Evolutionary conservation across 306 rosid species (phyloP).

Genomic region (Amphicarpaea edgeworthii): DNA sequence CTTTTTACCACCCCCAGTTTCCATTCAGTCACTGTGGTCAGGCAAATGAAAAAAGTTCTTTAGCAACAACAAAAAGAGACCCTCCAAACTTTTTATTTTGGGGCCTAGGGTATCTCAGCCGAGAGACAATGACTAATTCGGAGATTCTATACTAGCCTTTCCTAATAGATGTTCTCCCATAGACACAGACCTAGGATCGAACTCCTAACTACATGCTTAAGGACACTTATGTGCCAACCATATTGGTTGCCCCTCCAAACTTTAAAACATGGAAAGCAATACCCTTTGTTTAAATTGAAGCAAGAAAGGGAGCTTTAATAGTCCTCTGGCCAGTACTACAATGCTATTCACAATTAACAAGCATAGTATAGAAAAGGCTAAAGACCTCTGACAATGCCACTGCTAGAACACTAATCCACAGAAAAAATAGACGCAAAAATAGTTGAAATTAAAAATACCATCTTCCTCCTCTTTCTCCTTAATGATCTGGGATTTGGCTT

Average conservation of each 20-base stretch:
- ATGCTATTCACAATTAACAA: not conserved
- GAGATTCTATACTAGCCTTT: not conserved
- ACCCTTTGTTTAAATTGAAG: slow-evolving; percentile 5
- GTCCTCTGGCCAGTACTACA: not conserved
- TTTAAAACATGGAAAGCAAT: slow-evolving; percentile 10
- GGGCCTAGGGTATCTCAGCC: not conserved
- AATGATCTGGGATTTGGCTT: slow-evolving; percentile 81
- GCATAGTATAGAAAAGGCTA: too few species aligned
- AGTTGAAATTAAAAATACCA: slow-evolving; percentile 47
- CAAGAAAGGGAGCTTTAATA: not conserved
- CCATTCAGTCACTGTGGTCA: slow-evolving; percentile 67
- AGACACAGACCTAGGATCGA: not conserved
- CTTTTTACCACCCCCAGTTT: slow-evolving; percentile 68
- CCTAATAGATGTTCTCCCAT: not conserved
- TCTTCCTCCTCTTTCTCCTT: slow-evolving; percentile 64
- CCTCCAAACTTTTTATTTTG: not conserved
- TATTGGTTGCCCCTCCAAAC: slow-evolving; percentile 4
- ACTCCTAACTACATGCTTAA: not conserved
- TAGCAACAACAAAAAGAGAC: slow-evolving; percentile 25
- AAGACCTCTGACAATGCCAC: not conserved
- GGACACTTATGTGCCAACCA: not conserved
- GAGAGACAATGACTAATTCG: not conserved
- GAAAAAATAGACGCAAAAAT: not conserved
- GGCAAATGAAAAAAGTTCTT: slow-evolving; percentile 18
- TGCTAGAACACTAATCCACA: not conserved